Base-by-base conservation (phyloP, 345 rosid genomes). In the Diplotaxis tenuifolia region DNA sequence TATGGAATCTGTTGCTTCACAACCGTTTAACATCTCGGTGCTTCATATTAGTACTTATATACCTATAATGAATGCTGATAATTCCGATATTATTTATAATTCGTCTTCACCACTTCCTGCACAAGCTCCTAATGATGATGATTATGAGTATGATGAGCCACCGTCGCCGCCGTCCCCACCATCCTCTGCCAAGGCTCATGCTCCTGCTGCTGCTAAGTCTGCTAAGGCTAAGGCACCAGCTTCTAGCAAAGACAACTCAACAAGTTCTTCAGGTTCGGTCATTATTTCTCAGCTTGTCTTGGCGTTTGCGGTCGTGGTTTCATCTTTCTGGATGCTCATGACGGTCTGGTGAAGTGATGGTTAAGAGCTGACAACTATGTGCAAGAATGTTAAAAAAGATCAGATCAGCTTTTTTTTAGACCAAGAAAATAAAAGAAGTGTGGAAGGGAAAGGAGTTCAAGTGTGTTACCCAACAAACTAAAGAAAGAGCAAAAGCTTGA, bases 1-100 rank as follows among this genome's bases (percentile, higher is more conserved):
- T 68, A 68, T 82, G 32, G 91, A 84, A 38, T 79, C 92, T 1
- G 89, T 93, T 2, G 81, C 84, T 54, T 84, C 84, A 62, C 68
- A 84, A 67, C 89, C 96, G 3, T 90, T 81, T 65, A 86, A 87
- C 58, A 84, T 93, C 74, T 93, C 97, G 1, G 74, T 93, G 27
- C 72, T 89, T 52, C 84, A 89, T 83, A 80, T 89, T 75, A 85
- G 76, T 56, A 75, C 78, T 2, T 85, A 86, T 47, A 87, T 90
- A 79, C 28, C 58, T 53, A 21, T 53, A 1, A 53, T 53, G 58
- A 21, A 20, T 10, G 29, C 68, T 67, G 45, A 34, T 45, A 25
- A 49, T 57, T 9, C 32, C 42, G 53, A 47, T 47, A 7, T 19
- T 45, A 23, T 15, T 3, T 40, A 65, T 29, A 38, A 23, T 34